Evolutionary conservation across 1,284 basidiomycete genomes (phyloP).

Genomic region (Sporisorium scitamineum): DNA sequence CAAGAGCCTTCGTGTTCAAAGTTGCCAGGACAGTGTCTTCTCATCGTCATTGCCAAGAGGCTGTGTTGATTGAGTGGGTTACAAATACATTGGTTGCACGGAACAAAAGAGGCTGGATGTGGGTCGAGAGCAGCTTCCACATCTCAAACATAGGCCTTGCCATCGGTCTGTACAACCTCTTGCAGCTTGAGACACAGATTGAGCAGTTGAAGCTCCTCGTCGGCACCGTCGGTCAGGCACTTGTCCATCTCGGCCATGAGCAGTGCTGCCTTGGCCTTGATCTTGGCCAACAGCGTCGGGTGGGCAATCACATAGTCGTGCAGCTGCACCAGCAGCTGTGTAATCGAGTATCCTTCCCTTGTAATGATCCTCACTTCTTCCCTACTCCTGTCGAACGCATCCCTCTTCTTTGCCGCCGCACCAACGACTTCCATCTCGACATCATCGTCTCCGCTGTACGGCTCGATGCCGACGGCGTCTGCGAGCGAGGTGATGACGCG

Average conservation of each 20-base stretch:
- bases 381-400: slow-evolving; percentile 79
- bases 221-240: slow-evolving; percentile 94
- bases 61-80: background rate
- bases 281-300: slow-evolving; percentile 80
- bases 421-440: slow-evolving; percentile 73
- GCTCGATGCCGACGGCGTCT: slow-evolving; percentile 78
- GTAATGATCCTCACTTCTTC: slow-evolving; percentile 81
- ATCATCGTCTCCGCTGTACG: slow-evolving; percentile 69
- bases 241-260: slow-evolving; percentile 96
- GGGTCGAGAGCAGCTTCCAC: background rate
- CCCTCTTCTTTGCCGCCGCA: slow-evolving; percentile 37
- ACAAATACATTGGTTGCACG: slow-evolving; percentile 24
- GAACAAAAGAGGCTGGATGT: background rate
- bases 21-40: too few species aligned
- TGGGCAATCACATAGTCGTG: slow-evolving; percentile 90
- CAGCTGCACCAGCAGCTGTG: slow-evolving; percentile 89
- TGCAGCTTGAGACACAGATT: slow-evolving; percentile 82
- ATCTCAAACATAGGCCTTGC: slow-evolving; percentile 37
- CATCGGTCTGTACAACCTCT: slow-evolving; percentile 42
- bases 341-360: slow-evolving; percentile 90
- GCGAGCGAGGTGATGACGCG: slow-evolving; percentile 79
- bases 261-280: slow-evolving; percentile 85
- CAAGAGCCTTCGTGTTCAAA: too few species aligned
- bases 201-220: slow-evolving; percentile 94
- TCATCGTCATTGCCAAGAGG: background rate